These are phyloP conservation scores for Cordyceps cicadae DNA, from an alignment of 2,329 filamentous ascomycete species.

Conservation along the genomic window DNA sequence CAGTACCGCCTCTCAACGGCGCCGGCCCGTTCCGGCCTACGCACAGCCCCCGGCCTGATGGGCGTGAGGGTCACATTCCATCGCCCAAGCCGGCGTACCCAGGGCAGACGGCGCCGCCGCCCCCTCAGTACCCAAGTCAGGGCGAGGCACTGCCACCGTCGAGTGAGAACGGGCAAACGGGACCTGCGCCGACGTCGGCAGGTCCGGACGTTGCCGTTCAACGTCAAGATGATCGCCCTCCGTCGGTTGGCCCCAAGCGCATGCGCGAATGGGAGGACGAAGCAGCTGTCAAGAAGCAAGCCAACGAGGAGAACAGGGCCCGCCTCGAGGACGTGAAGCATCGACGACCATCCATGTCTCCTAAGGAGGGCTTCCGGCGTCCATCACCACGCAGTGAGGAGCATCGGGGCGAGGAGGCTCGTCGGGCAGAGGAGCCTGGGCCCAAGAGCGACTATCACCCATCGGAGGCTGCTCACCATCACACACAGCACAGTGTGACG, in stretches of 20 bases:
- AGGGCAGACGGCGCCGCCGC: conserved; percentile 54
- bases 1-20: conserved; percentile 35
- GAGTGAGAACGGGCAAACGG: conserved; percentile 39
- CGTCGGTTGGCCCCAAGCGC: conserved; percentile 74
- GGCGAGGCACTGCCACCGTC: conserved; percentile 55
- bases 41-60: conserved; percentile 74
- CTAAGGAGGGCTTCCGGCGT: conserved; percentile 61
- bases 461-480: conserved; percentile 82
- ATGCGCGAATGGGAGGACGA: conserved; percentile 91
- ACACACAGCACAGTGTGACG: conserved; percentile 45
- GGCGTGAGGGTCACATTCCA: conserved; percentile 64
- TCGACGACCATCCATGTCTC: conserved; percentile 69
- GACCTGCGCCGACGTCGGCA: conserved; percentile 46
- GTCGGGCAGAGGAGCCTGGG: conserved; percentile 29
- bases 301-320: conserved; percentile 79
- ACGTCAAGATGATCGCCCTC: conserved; percentile 60
- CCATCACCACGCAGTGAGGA: conserved; percentile 69
- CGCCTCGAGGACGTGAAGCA: conserved; percentile 77
- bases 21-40: conserved; percentile 64
- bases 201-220: conserved; percentile 57
- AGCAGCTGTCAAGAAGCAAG: conserved; percentile 68
- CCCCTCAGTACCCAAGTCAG: conserved; percentile 58
- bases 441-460: conserved; percentile 59
- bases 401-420: conserved; percentile 50
- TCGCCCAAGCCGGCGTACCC: conserved; percentile 85